Evolutionary conservation across 352 stramenopile species (phyloP).

Genomic region (Phytophthora uliginosa): DNA sequence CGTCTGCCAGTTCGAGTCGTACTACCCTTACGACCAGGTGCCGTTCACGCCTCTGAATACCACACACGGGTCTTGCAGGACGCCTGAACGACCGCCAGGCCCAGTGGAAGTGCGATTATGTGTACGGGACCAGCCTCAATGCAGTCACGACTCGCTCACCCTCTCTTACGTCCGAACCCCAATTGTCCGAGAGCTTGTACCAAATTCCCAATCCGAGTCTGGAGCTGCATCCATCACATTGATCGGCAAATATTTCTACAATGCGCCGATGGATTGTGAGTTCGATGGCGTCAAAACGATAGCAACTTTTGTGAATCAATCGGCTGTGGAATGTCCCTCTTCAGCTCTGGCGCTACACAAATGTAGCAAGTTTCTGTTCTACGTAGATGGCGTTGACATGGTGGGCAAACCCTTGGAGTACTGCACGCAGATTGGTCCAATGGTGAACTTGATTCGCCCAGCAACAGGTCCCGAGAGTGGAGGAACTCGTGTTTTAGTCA

Average conservation of each 20-base stretch:
- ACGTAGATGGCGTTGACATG: conserved; percentile 21
- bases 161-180: conserved; percentile 26
- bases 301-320: conserved; percentile 27
- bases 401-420: conserved; percentile 10
- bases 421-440: conserved; percentile 12
- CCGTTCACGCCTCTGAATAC: conserved; percentile 40
- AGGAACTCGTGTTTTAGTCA: conserved; percentile 50
- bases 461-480: conserved; percentile 41
- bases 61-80: conserved; percentile 40
- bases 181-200: conserved; percentile 9
- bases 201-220: background rate
- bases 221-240: conserved; percentile 4
- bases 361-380: conserved; percentile 29
- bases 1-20: conserved; percentile 34
- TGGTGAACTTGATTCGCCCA: conserved; percentile 43
- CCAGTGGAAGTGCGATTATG: conserved; percentile 45
- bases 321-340: conserved; percentile 14
- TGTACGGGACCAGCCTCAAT: conserved; percentile 23
- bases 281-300: conserved; percentile 23
- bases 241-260: conserved; percentile 22
- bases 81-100: conserved; percentile 38
- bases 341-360: background rate
- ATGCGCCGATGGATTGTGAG: conserved; percentile 24
- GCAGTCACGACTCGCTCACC: conserved; percentile 26
- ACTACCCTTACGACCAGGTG: conserved; percentile 30